Evolutionary conservation across 73 alveolate species (phyloP), one percentile per base, ranked within the genome.

Genomic region (Blepharisma japonicum): DNA sequence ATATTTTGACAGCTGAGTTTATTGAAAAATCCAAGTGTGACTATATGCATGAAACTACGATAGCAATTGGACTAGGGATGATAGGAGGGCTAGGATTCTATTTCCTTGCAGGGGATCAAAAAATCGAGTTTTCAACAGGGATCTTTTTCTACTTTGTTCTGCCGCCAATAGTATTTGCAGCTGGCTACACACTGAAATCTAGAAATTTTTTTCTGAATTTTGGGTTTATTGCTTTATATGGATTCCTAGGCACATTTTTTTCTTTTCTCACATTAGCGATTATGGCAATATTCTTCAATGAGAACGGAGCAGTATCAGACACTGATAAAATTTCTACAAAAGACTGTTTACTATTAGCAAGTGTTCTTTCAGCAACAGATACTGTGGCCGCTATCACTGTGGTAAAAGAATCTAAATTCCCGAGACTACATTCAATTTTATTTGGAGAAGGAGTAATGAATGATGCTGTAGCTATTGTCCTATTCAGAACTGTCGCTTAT

Each of bases 401-500:
- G 71, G 92, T 96, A 68, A 93, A 86, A 77, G 98, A 96, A 81
- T 90, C 81, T 47, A 80, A 85, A 21, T 95, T 77, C 70, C 98
- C 98, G 46, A 89, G 87, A 54, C 93, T 96, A 46, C 92, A 93
- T 83, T 90, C 97, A 27, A 91, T 96, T 53, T 78, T 96, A 61
- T 96, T 96, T 78, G 99, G 99, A 48, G 99, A 96, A 81, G 99
- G 99, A 46, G 97, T 96, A 6, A 90, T 96, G n/a, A 96, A 96
- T 89, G 99, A 96, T 87, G 98, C 99, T 6, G 98, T 93, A 14
- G 78, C 98, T 45, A 96, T 96, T n/a, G 95, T 96, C 20, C 78
- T 96, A 32, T 96, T 93, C 83, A 87, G 83, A 70, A 85, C 86
- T 25, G 93, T 51, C 77, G 82, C 55, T 80, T 85, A 82, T 61